These are phyloP conservation scores for Neopestalotiopsis sp. DNA, from an alignment of 2,329 filamentous ascomycete species.

Conservation along the genomic window DNA sequence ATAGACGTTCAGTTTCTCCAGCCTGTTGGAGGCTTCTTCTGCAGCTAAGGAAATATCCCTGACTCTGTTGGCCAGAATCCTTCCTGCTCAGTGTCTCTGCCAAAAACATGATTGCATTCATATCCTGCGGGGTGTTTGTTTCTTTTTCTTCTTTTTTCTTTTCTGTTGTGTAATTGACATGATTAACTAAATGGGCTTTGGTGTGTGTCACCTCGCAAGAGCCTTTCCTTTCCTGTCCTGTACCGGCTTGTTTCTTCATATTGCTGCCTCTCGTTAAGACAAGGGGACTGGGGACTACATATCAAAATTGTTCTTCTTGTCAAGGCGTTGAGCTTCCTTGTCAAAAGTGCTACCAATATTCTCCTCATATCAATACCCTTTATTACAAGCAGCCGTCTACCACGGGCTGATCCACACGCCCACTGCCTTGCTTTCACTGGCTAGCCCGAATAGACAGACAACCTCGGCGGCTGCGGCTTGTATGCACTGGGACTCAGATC, in stretches of 20 bases:
- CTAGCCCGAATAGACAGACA: background rate
- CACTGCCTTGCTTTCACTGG: background rate
- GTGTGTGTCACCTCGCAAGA: background rate
- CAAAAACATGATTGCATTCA: background rate
- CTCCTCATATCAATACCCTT: constrained; percentile 1
- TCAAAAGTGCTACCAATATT: background rate
- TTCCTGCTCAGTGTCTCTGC: background rate
- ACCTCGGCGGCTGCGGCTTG: background rate
- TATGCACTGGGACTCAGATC: background rate
- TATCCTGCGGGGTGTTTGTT: constrained; percentile 6
- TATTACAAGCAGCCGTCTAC: constrained; percentile 1
- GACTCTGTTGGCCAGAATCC: background rate
- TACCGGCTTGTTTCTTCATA: background rate
- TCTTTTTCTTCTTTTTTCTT: background rate
- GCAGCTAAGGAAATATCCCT: constrained; percentile 3
- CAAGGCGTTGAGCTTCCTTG: background rate
- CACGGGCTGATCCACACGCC: background rate
- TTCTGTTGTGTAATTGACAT: constrained; percentile 2
- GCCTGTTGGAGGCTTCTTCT: constrained; percentile 5
- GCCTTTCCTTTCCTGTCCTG: background rate
- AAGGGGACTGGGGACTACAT: background rate
- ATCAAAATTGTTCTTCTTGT: background rate
- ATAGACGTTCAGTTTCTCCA: background rate
- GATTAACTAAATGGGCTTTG: background rate
- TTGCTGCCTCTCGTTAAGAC: background rate